Conservation (phyloP, 768 basidiomycete species). For the Lyophyllum decastes region DNA sequence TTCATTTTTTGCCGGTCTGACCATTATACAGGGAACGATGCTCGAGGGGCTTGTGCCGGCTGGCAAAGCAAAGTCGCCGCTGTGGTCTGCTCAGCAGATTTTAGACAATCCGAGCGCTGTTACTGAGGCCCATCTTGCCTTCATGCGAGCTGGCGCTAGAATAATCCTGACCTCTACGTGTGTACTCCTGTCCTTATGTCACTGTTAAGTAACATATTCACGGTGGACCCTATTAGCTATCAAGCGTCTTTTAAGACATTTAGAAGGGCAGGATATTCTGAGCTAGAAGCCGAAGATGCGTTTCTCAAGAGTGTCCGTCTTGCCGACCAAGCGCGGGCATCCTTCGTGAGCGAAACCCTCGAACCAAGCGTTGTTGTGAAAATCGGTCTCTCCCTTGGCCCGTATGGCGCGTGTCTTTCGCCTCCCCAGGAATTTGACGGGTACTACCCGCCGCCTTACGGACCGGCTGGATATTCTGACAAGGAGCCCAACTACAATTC, state of each 20-base stretch:
- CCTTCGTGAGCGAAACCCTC: constrained; percentile 20
- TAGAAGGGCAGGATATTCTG: constrained; percentile 47
- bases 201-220: not conserved
- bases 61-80: constrained; percentile 50
- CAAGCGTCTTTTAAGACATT: constrained; percentile 64
- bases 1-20: not conserved
- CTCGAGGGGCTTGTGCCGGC: constrained; percentile 52
- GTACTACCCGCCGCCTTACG: constrained; percentile 75
- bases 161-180: constrained; percentile 75
- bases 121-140: constrained; percentile 59
- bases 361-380: constrained; percentile 33
- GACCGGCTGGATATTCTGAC: constrained; percentile 48
- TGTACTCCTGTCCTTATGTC: constrained; percentile 6
- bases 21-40: constrained; percentile 53
- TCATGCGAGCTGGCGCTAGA: constrained; percentile 64
- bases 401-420: constrained; percentile 66
- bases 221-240: constrained; percentile 45
- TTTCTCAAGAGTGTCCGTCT: constrained; percentile 57
- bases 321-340: constrained; percentile 47
- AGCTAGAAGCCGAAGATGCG: constrained; percentile 39
- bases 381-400: constrained; percentile 73
- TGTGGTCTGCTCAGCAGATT: constrained; percentile 75
- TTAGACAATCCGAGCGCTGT: constrained; percentile 54
- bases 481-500: constrained; percentile 40
- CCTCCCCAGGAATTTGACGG: constrained; percentile 77